These are phyloP conservation scores for Myriangium duriaei DNA, from an alignment of 2,329 filamentous ascomycete genomes.

Conservation along the genomic window DNA sequence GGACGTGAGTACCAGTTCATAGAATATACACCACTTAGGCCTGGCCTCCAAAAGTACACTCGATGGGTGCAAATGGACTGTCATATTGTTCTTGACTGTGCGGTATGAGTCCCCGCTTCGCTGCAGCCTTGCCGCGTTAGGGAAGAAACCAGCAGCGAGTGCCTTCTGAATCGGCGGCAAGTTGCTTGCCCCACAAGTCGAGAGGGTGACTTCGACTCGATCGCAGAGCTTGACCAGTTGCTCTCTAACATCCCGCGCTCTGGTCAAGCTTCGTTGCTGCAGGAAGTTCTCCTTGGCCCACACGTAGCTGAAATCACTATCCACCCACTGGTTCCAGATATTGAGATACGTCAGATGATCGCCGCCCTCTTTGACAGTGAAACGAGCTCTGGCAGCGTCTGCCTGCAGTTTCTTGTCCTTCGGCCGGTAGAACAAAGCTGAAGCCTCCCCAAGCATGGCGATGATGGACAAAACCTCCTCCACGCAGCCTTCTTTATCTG, in stretches of 20 bases:
- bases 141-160: constrained; percentile 85
- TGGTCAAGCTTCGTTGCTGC: constrained; percentile 76
- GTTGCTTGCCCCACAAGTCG: constrained; percentile 58
- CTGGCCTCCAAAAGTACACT: constrained; percentile 67
- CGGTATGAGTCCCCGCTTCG: constrained; percentile 77
- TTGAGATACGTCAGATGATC: constrained; percentile 83
- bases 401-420: constrained; percentile 97
- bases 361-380: constrained; percentile 81
- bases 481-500: constrained; percentile 82
- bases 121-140: constrained; percentile 75
- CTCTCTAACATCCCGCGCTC: constrained; percentile 82
- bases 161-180: constrained; percentile 72
- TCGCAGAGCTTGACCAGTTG: constrained; percentile 89
- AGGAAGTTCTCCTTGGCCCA: constrained; percentile 92
- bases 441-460: constrained; percentile 84
- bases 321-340: constrained; percentile 91
- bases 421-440: constrained; percentile 81
- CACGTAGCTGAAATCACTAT: constrained; percentile 74
- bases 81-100: constrained; percentile 80
- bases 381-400: constrained; percentile 76
- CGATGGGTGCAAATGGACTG: constrained; percentile 83
- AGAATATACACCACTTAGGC: constrained; percentile 80
- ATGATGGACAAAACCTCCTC: constrained; percentile 88
- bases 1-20: constrained; percentile 66
- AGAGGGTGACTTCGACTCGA: constrained; percentile 66